Conservation (phyloP, 768 basidiomycete genomes). For the Hygrocybe punicea region DNA sequence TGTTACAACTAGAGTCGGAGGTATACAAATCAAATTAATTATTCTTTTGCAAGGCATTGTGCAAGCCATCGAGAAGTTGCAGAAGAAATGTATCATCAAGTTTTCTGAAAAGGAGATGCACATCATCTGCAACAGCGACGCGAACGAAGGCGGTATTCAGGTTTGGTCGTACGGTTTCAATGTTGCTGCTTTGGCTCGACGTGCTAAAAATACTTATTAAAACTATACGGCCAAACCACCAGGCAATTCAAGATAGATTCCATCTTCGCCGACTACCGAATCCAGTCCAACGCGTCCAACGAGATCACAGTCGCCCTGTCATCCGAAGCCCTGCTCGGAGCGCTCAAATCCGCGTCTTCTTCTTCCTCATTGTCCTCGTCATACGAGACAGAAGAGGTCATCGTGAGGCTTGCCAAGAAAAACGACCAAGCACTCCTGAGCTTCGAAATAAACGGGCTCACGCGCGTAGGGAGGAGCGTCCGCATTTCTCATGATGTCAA, state of each 20-base stretch:
- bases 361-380: slow-evolving; percentile 41
- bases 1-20: neutral
- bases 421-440: slow-evolving; percentile 72
- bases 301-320: slow-evolving; percentile 73
- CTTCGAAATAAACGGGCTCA: slow-evolving; percentile 69
- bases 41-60: slow-evolving; percentile 57
- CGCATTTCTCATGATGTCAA: slow-evolving; percentile 76
- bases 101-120: slow-evolving; percentile 72
- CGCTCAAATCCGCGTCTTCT: slow-evolving; percentile 61
- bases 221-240: neutral
- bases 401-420: slow-evolving; percentile 86
- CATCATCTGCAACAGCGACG: slow-evolving; percentile 79
- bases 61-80: slow-evolving; percentile 77
- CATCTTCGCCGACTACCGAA: slow-evolving; percentile 72
- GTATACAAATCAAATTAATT: neutral
- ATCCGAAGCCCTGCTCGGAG: slow-evolving; percentile 70
- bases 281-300: slow-evolving; percentile 82
- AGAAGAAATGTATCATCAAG: slow-evolving; percentile 80
- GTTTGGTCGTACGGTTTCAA: slow-evolving; percentile 59
- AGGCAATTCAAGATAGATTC: slow-evolving; percentile 66
- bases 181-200: neutral
- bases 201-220: neutral
- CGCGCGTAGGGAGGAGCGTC: slow-evolving; percentile 59
- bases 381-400: slow-evolving; percentile 59
- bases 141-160: slow-evolving; percentile 79